Conservation (phyloP, 768 basidiomycete genomes). For the Cyathus striatus region DNA sequence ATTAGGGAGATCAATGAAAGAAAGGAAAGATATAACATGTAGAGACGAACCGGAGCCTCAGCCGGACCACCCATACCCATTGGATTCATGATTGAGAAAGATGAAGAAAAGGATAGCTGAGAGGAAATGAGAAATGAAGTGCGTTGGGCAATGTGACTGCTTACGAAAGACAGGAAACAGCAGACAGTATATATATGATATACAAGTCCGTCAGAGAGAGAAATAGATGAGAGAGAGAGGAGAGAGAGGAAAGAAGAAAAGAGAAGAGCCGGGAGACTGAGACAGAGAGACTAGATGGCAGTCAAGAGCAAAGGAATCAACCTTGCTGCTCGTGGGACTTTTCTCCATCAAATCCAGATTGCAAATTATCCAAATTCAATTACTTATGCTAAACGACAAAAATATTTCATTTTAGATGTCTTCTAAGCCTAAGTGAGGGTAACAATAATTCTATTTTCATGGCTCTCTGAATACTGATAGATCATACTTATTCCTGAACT, state of each 20-base stretch:
- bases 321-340: no score
- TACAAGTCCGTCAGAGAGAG: slow-evolving; percentile 55
- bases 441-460: no score
- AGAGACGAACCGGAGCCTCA: slow-evolving; percentile 73
- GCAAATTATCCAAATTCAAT: no score
- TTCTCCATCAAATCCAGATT: no score
- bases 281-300: slow-evolving; percentile 40
- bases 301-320: slow-evolving; percentile 44
- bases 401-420: no score
- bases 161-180: no score
- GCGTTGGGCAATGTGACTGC: slow-evolving; percentile 38
- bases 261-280: no score
- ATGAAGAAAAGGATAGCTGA: slow-evolving; percentile 50
- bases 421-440: no score
- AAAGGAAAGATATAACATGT: slow-evolving; percentile 8
- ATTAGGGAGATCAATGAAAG: slow-evolving; percentile 16
- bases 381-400: no score
- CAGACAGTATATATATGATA: no score
- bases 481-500: no score
- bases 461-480: no score
- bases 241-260: slow-evolving; percentile 37
- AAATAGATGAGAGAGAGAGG: slow-evolving; percentile 40
- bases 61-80: slow-evolving; percentile 67
- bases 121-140: slow-evolving; percentile 17
- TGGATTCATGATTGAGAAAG: slow-evolving; percentile 68